These are phyloP conservation scores for Paramecium pentaurelia DNA, from an alignment of 73 alveolate species.

Conservation along the genomic window DNA sequence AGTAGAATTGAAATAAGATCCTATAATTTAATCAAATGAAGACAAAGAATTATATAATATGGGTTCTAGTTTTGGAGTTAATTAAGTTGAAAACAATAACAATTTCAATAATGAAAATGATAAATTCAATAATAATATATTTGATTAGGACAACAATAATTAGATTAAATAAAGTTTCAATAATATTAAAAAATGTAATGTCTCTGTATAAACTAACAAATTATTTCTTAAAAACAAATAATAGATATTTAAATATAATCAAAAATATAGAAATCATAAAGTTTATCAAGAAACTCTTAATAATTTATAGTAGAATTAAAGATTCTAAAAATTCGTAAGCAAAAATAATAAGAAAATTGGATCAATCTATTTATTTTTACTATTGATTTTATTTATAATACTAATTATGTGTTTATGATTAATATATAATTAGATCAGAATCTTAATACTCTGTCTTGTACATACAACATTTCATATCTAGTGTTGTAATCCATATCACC, in stretches of 20 bases:
- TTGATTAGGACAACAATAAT: background rate
- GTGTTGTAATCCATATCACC: constrained; percentile 55
- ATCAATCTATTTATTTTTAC: background rate
- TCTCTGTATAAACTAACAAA: background rate
- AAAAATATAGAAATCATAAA: background rate
- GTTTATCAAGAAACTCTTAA: background rate
- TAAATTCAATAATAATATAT: background rate
- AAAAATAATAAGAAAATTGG: background rate
- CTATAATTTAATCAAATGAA: background rate
- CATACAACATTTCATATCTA: constrained; percentile 53
- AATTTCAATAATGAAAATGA: background rate
- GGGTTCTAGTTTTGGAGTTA: background rate
- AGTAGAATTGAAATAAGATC: background rate
- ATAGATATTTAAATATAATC: background rate
- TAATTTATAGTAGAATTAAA: background rate
- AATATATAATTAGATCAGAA: constrained; percentile 37
- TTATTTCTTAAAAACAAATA: background rate
- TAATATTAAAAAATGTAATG: background rate
- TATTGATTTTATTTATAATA: background rate
- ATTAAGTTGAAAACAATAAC: background rate
- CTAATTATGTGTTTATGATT: background rate
- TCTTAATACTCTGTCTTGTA: constrained; percentile 55
- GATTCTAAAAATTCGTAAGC: background rate
- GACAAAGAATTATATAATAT: background rate
- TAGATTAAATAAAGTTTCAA: too few species aligned